These are phyloP conservation scores for Apiospora malaysiana DNA, from an alignment of 2,329 filamentous ascomycete genomes.

Conservation along the genomic window DNA sequence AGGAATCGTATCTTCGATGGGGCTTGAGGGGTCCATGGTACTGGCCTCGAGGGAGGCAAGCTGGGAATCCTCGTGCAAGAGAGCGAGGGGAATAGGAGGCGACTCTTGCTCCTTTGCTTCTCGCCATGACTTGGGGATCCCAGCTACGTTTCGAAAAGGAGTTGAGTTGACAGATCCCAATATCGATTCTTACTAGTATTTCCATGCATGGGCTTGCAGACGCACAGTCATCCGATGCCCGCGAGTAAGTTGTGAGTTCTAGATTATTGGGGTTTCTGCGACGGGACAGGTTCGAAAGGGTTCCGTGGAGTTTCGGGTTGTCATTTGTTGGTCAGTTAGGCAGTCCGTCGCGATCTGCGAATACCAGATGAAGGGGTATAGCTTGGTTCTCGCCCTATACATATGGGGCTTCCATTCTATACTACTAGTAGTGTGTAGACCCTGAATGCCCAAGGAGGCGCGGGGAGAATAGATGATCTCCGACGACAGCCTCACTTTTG, in stretches of 20 bases:
- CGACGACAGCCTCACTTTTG: slow-evolving; percentile 15
- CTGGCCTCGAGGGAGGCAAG: no score
- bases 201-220: neutral
- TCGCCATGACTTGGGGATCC: no score
- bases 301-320: neutral
- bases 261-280: neutral
- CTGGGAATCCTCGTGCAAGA: no score
- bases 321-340: neutral
- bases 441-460: neutral
- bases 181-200: neutral
- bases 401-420: slow-evolving; percentile 4
- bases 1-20: neutral
- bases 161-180: neutral
- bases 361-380: neutral
- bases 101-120: no score
- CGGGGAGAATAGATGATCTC: neutral
- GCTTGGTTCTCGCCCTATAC: neutral
- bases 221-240: slow-evolving; percentile 2
- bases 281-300: neutral
- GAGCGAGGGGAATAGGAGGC: no score
- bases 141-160: neutral
- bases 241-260: neutral
- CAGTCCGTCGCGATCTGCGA: neutral
- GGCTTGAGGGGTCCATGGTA: neutral
- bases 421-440: neutral